Percentiles rank a stretch among this genome's conserved stretches.
Evolutionary conservation across 1,284 basidiomycete species (phyloP).

Genomic region (Calocybe gambosa): DNA sequence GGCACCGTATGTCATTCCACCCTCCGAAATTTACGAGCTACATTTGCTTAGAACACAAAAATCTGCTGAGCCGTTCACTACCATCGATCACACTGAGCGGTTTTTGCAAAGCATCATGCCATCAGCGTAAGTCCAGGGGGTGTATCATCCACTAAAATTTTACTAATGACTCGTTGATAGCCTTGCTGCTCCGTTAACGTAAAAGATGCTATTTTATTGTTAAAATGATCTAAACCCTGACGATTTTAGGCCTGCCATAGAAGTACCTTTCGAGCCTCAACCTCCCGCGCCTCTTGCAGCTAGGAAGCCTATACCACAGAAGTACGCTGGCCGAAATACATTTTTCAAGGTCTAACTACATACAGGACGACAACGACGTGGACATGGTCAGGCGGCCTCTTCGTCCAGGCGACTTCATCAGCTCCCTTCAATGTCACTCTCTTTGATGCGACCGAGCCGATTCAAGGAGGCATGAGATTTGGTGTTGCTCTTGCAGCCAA

Average conservation of each 20-base stretch:
- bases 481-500: conserved; percentile 34
- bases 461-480: conserved; percentile 41
- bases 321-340: conserved; percentile 1
- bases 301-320: conserved; percentile 1
- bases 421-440: conserved; percentile 44
- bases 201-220: conserved; percentile 1
- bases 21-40: background rate
- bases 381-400: conserved; percentile 45
- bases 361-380: conserved; percentile 35
- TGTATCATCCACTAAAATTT: background rate
- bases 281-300: conserved; percentile 13
- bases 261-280: conserved; percentile 14
- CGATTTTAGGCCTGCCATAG: conserved; percentile 17
- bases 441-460: conserved; percentile 35
- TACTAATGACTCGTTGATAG: conserved; percentile 16
- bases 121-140: conserved; percentile 27
- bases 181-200: conserved; percentile 30
- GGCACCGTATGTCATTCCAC: background rate
- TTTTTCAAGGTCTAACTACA: conserved; percentile 7
- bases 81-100: conserved; percentile 20
- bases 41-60: background rate
- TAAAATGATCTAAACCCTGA: conserved; percentile 1
- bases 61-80: background rate
- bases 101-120: conserved; percentile 38
- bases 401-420: conserved; percentile 26